Evolutionary conservation across 106 monocot genomes (phyloP), one percentile per base, ranked within the genome.

Genomic region (Narthecium ossifragum): DNA sequence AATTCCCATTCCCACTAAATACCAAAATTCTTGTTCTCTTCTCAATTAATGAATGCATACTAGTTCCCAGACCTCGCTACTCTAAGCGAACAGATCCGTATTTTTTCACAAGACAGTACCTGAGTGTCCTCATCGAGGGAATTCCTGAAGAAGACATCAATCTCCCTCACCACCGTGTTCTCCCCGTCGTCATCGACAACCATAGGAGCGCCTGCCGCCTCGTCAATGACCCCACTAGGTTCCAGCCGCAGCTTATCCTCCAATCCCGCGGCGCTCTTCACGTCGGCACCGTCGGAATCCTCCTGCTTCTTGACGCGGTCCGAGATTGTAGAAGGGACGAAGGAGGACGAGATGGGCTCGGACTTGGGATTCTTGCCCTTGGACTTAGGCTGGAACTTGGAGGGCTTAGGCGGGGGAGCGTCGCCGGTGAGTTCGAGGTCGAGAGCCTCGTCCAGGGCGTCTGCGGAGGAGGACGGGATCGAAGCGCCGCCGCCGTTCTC

Each of bases 81-180:
- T n/a, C n/a, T n/a, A n/a, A n/a, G n/a, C n/a, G n/a, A n/a, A n/a
- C n/a, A n/a, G n/a, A n/a, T n/a, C n/a, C n/a, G n/a, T n/a, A n/a
- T n/a, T n/a, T n/a, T n/a, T n/a, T n/a, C n/a, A n/a, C n/a, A n/a
- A n/a, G n/a, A n/a, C n/a, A n/a, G 34, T 50, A 79, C 87, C 58
- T 55, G 34, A 10, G 70, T 67, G 34, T 76, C 61, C 7, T 73
- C 52, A n/a, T 79, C 82, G n/a, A 73, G 51, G 10, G 56, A 63
- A 20, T 75, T 72, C 5, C 57, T 76, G 15, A 79, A 69, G 75
- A 79, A 79, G 3, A 88, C 70, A 18, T 79, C 79, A 38, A 88
- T 82, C 76, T 88, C 87, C 39, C 79, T 61, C 23, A 82, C 62
- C 27, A 82, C 79, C 10, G 20, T 46, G 53, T 82, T 78, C 11